phyloP scores from a whole-genome alignment of 495 filamentous ascomycete species.

The Apodospora peruviana region DNA sequence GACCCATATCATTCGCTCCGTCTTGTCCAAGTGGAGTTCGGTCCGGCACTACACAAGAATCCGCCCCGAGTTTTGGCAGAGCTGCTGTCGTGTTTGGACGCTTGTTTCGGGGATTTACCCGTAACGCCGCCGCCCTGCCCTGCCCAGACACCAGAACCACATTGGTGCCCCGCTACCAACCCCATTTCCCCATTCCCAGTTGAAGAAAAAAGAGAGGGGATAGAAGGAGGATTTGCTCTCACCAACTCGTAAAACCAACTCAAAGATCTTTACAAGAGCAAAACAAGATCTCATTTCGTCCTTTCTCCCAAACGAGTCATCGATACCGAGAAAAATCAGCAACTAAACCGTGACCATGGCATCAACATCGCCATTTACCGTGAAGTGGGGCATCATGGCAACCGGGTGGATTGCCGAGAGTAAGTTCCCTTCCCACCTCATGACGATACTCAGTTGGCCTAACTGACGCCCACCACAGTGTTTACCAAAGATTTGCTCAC shows the following conservation, averaged over 20 bases:
- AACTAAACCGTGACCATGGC: conserved; percentile 26
- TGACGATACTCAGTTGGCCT: not conserved
- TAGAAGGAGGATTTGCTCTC: not conserved
- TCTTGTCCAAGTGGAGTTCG: not conserved
- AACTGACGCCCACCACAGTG: conserved; percentile 4
- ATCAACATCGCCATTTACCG: conserved; percentile 46
- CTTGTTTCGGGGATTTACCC: conserved; percentile 26
- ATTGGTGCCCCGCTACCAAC: conserved; percentile 16
- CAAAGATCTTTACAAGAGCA: too few species aligned
- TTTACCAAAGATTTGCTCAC: conserved; percentile 81
- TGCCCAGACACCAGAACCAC: not conserved
- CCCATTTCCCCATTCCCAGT: conserved; percentile 1
- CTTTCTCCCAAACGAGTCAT: not conserved
- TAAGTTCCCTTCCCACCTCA: conserved; percentile 25
- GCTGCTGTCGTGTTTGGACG: conserved; percentile 5
- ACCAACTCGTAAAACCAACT: not conserved
- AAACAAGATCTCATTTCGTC: not conserved
- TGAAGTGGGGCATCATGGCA: conserved; percentile 79
- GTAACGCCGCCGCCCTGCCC: conserved; percentile 13
- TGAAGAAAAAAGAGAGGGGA: conserved; percentile 6
- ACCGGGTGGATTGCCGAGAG: conserved; percentile 75
- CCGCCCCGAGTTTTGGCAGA: not conserved
- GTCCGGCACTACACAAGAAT: not conserved
- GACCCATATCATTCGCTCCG: too few species aligned
- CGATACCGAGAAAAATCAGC: not conserved